Percentiles rank a stretch among this genome's conserved stretches.
Conservation (phyloP, 768 basidiomycete genomes). For the Kwoniella mangroviensis region DNA sequence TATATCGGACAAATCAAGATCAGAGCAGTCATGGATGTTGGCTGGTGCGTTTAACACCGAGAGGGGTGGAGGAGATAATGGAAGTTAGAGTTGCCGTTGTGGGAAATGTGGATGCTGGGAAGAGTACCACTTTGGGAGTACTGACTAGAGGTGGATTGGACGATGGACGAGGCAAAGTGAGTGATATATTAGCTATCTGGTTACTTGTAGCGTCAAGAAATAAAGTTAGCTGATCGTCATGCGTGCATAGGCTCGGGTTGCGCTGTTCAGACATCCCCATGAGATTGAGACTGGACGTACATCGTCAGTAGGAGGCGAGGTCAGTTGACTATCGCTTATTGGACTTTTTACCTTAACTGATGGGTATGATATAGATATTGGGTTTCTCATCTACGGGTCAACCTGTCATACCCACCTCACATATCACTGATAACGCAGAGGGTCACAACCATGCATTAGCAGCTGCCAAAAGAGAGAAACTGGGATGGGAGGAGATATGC, state of each 20-base stretch:
- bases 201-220: too few relatives aligned
- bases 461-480: conserved; percentile 68
- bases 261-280: conserved; percentile 94
- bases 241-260: conserved; percentile 71
- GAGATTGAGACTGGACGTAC: conserved; percentile 96
- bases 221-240: conserved; percentile 59
- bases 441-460: conserved; percentile 59
- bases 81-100: conserved; percentile 96
- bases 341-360: too few relatives aligned
- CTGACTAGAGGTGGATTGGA: conserved; percentile 77
- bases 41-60: conserved; percentile 46
- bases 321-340: too few relatives aligned
- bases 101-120: conserved; percentile 84
- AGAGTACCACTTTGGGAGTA: conserved; percentile 92
- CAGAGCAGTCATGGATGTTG: conserved; percentile 44
- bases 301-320: conserved; percentile 96
- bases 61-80: conserved; percentile 55
- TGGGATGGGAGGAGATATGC: conserved; percentile 96
- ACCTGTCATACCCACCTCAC: conserved; percentile 73
- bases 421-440: conserved; percentile 47
- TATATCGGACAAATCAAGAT: conserved; percentile 42
- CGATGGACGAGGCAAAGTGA: conserved; percentile 45
- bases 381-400: conserved; percentile 79
- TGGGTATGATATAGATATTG: conserved; percentile 66
- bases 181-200: not conserved